Conservation (phyloP, 805 yeast genomes). For the Spathaspora passalidarum region DNA sequence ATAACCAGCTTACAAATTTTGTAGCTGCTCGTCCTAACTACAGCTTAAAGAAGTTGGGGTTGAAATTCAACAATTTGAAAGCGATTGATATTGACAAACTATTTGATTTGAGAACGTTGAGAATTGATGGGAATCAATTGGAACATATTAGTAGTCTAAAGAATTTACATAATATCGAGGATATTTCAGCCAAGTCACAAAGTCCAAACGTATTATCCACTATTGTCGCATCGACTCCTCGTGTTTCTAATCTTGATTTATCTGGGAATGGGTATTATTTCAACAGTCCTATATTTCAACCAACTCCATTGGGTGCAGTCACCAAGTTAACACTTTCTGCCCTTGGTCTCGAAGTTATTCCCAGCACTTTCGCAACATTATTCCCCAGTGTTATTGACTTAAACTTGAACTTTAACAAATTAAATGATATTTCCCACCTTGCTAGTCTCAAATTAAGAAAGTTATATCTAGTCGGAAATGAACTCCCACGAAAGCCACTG, state of each 20-base stretch:
- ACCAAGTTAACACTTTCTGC: slow-evolving; percentile 45
- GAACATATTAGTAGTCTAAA: slow-evolving; percentile 21
- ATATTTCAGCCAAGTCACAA: slow-evolving; percentile 42
- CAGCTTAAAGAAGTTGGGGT: slow-evolving; percentile 33
- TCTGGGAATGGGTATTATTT: slow-evolving; percentile 33
- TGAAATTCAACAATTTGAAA: slow-evolving; percentile 36
- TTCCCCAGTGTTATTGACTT: slow-evolving; percentile 49
- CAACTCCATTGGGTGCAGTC: slow-evolving; percentile 36
- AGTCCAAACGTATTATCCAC: slow-evolving; percentile 3
- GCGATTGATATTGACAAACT: slow-evolving; percentile 28
- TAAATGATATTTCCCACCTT: slow-evolving; percentile 34
- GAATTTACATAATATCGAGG: slow-evolving; percentile 34
- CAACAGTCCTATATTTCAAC: slow-evolving; percentile 5
- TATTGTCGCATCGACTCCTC: slow-evolving; percentile 5
- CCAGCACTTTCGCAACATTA: slow-evolving; percentile 29
- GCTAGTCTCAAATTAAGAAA: slow-evolving; percentile 32
- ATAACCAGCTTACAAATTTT: slow-evolving; percentile 31
- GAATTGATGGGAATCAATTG: slow-evolving; percentile 44
- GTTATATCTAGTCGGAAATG: slow-evolving; percentile 46
- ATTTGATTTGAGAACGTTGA: slow-evolving; percentile 40
- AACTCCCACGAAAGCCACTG: slow-evolving; percentile 30
- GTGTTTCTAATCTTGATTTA: slow-evolving; percentile 33
- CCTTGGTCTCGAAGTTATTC: slow-evolving; percentile 38
- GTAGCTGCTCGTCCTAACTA: slow-evolving; percentile 15
- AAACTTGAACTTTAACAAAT: slow-evolving; percentile 49